These are phyloP conservation scores for Sporisorium sorghi DNA, from an alignment of 1,284 basidiomycete species.

Conservation along the genomic window DNA sequence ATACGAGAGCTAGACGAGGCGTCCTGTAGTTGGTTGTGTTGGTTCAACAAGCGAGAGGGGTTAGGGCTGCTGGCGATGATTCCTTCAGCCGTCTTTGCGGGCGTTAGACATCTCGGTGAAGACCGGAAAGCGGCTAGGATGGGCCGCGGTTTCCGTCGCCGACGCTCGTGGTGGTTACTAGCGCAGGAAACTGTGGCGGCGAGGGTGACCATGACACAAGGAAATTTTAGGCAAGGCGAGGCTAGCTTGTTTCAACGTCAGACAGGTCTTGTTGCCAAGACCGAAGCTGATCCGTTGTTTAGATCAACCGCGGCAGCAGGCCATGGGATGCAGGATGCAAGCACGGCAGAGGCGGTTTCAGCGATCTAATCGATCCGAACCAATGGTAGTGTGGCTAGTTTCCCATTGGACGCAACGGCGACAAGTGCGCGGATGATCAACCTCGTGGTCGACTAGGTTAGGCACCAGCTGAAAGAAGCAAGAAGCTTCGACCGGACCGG, in stretches of 20 bases:
- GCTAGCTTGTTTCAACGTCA: background rate
- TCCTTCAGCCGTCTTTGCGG: background rate
- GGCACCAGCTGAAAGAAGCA: no score
- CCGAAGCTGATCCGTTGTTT: conserved; percentile 2
- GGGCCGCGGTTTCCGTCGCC: no score
- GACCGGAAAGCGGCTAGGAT: background rate
- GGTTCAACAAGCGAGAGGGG: background rate
- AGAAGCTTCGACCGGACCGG: no score
- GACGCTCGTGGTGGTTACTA: background rate
- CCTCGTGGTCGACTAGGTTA: conserved; percentile 1
- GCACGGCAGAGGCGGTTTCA: background rate
- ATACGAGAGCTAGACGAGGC: background rate
- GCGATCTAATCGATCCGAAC: conserved; percentile 15
- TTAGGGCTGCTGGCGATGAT: background rate
- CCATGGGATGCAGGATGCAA: background rate
- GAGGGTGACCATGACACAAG: conserved; percentile 2
- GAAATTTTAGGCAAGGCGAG: no score
- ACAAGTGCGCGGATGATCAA: background rate
- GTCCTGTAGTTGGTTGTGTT: no score
- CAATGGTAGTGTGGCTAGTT: background rate
- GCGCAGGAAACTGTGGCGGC: background rate
- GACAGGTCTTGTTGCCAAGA: conserved; percentile 1
- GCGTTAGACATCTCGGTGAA: background rate
- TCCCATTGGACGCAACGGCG: conserved; percentile 2
- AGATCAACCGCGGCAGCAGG: no score